phyloP scores from a whole-genome alignment of 768 basidiomycete species.

The Fomitopsis pulvina region DNA sequence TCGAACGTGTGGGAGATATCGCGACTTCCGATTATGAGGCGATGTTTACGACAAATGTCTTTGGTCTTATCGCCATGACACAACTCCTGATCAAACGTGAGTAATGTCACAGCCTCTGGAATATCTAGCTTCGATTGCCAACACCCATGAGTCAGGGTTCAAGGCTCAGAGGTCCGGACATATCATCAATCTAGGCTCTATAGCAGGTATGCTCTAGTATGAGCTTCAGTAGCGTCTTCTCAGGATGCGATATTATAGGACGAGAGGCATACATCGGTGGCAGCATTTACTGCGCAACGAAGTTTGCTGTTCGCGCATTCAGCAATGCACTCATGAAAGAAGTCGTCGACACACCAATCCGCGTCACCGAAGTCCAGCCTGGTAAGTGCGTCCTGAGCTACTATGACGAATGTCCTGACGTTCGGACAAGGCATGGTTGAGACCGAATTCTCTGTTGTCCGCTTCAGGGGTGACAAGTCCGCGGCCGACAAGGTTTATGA shows the following conservation, averaged over 20 bases:
- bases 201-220: slow-evolving; percentile 52
- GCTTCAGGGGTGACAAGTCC: slow-evolving; percentile 78
- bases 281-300: slow-evolving; percentile 89
- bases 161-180: slow-evolving; percentile 54
- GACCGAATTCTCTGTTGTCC: slow-evolving; percentile 87
- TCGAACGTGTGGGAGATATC: slow-evolving; percentile 82
- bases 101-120: slow-evolving; percentile 32
- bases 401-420: not conserved
- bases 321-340: slow-evolving; percentile 76
- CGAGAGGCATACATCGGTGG: slow-evolving; percentile 76
- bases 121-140: slow-evolving; percentile 22
- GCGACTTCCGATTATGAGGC: slow-evolving; percentile 70
- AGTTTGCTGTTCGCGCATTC: slow-evolving; percentile 83
- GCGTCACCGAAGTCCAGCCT: slow-evolving; percentile 93
- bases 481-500: slow-evolving; percentile 89
- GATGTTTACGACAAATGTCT: slow-evolving; percentile 49
- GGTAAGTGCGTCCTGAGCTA: slow-evolving; percentile 35
- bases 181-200: slow-evolving; percentile 92
- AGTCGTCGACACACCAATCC: slow-evolving; percentile 86
- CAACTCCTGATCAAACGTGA: slow-evolving; percentile 44
- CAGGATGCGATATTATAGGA: slow-evolving; percentile 7
- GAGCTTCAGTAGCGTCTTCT: not conserved
- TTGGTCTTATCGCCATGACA: slow-evolving; percentile 79
- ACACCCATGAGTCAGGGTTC: slow-evolving; percentile 15
- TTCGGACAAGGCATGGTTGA: slow-evolving; percentile 65